Base-by-base conservation (phyloP, 176 grass and related monocot species). In the Dendrocalamus sinicus region DNA sequence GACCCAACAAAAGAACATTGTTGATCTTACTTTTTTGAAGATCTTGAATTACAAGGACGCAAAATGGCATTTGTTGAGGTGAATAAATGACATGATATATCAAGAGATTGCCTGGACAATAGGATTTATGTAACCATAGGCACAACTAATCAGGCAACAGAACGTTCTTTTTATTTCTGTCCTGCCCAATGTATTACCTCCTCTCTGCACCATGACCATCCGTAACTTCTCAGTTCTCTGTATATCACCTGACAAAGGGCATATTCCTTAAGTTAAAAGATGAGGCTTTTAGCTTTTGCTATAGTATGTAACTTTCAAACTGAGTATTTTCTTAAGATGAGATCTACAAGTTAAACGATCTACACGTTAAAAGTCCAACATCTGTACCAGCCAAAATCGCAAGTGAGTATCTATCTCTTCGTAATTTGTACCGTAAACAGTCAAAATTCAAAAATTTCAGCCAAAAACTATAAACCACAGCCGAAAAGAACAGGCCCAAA, bases 21-120 rank as follows among this genome's bases (percentile, higher is more conserved):
- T 69, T 88, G 59, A 73, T 84, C 76, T 46, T 77, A 77, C 51
- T n/a, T 75, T 68, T 84, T 60, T n/a, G 51, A 70, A 76, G 61
- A 71, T 80, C 61, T 69, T 70, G 62, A 52, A 76, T 80, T 70
- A 45, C 59, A 86, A 15, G 62, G 12, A 55, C 64, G 54, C 47
- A 48, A 64, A 59, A 22, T 59, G 62, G 84, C 75, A 51, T 12
- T 67, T 53, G 46, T 22, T 51, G 40, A 75, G 26, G 51, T 43
- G 50, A 78, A 83, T 67, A 73, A 17, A 78, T 73, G 73, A 8
- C 45, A 23, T 17, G 1, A 72, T 72, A 40, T 81, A 22, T 75
- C 46, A 64, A n/a, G 10, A 79, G 57, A 64, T 73, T 44, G 35
- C 14, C 79, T 45, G 55, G 26, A 57, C 9, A 82, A 74, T 26